phyloP scores from a whole-genome alignment of 352 stramenopile genomes.

The Pythium dissotocum region DNA sequence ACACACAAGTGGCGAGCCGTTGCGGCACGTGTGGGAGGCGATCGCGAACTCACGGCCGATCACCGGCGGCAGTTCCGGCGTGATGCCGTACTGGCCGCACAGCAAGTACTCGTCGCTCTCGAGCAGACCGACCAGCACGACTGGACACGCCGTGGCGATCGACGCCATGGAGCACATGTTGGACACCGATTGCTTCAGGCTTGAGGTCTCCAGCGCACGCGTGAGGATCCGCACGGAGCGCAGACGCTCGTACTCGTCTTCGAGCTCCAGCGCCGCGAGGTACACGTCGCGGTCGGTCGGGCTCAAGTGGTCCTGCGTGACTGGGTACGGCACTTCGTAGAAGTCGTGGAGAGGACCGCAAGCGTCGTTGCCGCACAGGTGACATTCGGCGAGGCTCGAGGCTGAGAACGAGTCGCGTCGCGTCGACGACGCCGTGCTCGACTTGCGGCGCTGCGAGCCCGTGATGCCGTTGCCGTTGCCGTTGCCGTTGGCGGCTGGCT shows the following conservation, averaged over 20 bases:
- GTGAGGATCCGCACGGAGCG: slow-evolving; percentile 45
- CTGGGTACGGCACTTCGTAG: slow-evolving; percentile 59
- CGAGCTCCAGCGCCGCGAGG: slow-evolving; percentile 42
- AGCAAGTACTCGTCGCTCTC: slow-evolving; percentile 57
- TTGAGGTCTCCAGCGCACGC: slow-evolving; percentile 42
- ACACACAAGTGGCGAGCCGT: slow-evolving; percentile 59
- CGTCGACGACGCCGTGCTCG: slow-evolving; percentile 36
- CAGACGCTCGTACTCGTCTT: slow-evolving; percentile 61
- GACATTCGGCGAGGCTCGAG: slow-evolving; percentile 36
- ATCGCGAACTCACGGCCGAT: slow-evolving; percentile 50
- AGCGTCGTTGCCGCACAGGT: slow-evolving; percentile 58
- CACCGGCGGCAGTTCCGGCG: slow-evolving; percentile 26
- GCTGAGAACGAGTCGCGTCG: slow-evolving; percentile 44
- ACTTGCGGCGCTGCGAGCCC: slow-evolving; percentile 44
- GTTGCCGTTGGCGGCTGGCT: neutral
- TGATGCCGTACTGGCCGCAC: slow-evolving; percentile 50
- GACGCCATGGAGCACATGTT: slow-evolving; percentile 80
- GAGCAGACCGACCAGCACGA: slow-evolving; percentile 69
- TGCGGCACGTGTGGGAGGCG: slow-evolving; percentile 70
- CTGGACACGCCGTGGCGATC: slow-evolving; percentile 66
- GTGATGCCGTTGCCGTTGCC: neutral
- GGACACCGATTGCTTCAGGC: slow-evolving; percentile 45
- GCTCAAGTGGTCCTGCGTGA: slow-evolving; percentile 53
- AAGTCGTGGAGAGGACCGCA: slow-evolving; percentile 58
- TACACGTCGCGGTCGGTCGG: slow-evolving; percentile 52